These are phyloP conservation scores for Collybiopsis confluens DNA, from an alignment of 768 basidiomycete genomes.

Conservation along the genomic window DNA sequence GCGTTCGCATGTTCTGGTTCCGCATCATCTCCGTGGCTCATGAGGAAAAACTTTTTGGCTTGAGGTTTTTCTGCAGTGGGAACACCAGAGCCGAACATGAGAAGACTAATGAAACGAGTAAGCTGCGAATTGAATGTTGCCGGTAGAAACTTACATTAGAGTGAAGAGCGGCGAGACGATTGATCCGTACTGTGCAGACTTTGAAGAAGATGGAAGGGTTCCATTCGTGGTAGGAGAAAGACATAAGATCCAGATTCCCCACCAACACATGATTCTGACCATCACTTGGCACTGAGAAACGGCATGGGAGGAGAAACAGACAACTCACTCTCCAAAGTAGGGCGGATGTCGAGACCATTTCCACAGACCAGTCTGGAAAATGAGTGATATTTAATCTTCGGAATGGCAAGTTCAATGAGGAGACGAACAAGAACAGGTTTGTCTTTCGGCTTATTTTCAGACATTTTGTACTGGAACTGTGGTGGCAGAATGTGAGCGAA, in stretches of 20 bases:
- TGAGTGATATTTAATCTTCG: not conserved
- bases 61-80: slow-evolving; percentile 67
- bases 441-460: slow-evolving; percentile 43
- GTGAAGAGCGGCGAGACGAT: slow-evolving; percentile 65
- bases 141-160: slow-evolving; percentile 42
- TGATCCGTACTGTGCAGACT: slow-evolving; percentile 54
- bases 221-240: slow-evolving; percentile 55
- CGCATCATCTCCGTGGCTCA: slow-evolving; percentile 38
- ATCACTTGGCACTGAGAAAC: not conserved
- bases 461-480: slow-evolving; percentile 50
- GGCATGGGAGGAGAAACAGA: not conserved
- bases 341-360: slow-evolving; percentile 61
- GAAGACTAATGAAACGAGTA: slow-evolving; percentile 29
- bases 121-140: not conserved
- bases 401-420: not conserved
- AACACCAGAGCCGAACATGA: slow-evolving; percentile 67
- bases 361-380: slow-evolving; percentile 45
- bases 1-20: slow-evolving; percentile 26
- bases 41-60: slow-evolving; percentile 53
- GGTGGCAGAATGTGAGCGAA: not conserved
- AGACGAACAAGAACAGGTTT: slow-evolving; percentile 39
- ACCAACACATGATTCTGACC: slow-evolving; percentile 57
- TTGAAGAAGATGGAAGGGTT: slow-evolving; percentile 32
- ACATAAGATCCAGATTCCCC: slow-evolving; percentile 60
- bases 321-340: slow-evolving; percentile 65